These are phyloP conservation scores for Apiospora saccharicola DNA, from an alignment of 2,329 filamentous ascomycete genomes.

Conservation along the genomic window DNA sequence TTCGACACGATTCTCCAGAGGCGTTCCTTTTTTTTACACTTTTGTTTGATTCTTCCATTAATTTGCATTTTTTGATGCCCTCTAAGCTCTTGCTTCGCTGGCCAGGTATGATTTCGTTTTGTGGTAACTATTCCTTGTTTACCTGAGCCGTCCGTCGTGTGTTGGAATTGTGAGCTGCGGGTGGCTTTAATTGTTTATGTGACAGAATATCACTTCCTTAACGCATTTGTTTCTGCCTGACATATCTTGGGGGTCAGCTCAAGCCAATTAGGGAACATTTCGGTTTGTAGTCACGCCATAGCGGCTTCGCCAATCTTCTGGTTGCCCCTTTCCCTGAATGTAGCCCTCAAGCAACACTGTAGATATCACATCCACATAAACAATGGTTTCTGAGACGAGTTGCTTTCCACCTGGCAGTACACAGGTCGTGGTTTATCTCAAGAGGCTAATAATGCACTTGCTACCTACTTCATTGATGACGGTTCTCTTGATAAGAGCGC, in stretches of 20 bases:
- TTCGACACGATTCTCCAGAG: constrained; percentile 8
- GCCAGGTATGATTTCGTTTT: background rate
- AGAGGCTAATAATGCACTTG: background rate
- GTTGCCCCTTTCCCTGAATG: background rate
- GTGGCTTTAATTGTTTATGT: no score
- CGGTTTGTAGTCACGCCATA: no score
- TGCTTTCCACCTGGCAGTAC: background rate
- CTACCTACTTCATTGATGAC: background rate
- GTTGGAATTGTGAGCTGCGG: no score
- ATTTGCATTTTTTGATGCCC: background rate
- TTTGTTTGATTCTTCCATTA: background rate
- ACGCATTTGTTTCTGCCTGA: no score
- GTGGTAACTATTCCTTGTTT: background rate
- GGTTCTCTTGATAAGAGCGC: background rate
- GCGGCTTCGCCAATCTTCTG: no score
- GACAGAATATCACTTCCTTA: no score
- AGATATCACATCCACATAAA: background rate
- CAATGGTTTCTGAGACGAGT: background rate
- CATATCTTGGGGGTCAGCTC: no score
- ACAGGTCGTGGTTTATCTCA: background rate
- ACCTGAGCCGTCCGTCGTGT: background rate
- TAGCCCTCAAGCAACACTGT: no score
- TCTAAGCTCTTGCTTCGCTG: background rate
- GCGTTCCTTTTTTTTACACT: background rate
- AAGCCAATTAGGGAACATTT: no score